A percentile compares a stretch with the other conserved stretches of the same genome.
Conservation (phyloP, 345 rosid species). For the thale cress (Arabidopsis thaliana) region DNA sequence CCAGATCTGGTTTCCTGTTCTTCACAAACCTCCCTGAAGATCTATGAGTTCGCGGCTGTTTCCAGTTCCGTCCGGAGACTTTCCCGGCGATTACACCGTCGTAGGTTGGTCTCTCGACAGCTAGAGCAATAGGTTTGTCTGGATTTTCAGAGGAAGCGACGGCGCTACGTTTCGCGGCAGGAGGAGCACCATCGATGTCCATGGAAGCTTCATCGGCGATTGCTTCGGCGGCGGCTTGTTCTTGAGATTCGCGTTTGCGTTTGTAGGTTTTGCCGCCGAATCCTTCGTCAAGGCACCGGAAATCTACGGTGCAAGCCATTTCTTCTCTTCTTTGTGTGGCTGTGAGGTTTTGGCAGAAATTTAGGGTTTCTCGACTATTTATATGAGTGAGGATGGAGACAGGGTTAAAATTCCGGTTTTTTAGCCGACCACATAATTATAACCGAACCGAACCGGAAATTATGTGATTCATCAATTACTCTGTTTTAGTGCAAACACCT, state of each 20-base stretch:
- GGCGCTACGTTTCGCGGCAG: conserved; percentile 77
- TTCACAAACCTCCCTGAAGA: conserved; percentile 76
- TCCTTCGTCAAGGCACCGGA: conserved; percentile 87
- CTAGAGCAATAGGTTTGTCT: conserved; percentile 57
- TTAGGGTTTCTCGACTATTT: conserved; percentile 33
- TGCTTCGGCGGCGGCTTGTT: conserved; percentile 35
- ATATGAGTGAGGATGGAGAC: conserved; percentile 3
- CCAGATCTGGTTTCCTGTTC: conserved; percentile 54
- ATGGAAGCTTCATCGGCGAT: conserved; percentile 50
- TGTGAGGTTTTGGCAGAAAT: background rate
- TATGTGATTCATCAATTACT: background rate
- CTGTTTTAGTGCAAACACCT: conserved; percentile 2
- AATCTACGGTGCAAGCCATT: conserved; percentile 94
- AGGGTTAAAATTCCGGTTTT: conserved; percentile 20
- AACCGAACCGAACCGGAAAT: conserved; percentile 38
- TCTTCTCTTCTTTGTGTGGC: conserved; percentile 38
- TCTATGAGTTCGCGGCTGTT: conserved; percentile 67
- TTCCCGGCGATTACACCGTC: conserved; percentile 95
- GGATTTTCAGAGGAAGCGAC: conserved; percentile 71
- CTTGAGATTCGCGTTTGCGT: conserved; percentile 62
- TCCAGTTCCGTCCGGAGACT: conserved; percentile 90
- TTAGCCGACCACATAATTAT: background rate
- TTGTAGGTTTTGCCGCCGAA: conserved; percentile 95
- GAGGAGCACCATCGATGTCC: conserved; percentile 63
- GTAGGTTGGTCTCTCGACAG: conserved; percentile 66